Conservation (phyloP, 1,284 basidiomycete species). For the Clitocybe nebularis region DNA sequence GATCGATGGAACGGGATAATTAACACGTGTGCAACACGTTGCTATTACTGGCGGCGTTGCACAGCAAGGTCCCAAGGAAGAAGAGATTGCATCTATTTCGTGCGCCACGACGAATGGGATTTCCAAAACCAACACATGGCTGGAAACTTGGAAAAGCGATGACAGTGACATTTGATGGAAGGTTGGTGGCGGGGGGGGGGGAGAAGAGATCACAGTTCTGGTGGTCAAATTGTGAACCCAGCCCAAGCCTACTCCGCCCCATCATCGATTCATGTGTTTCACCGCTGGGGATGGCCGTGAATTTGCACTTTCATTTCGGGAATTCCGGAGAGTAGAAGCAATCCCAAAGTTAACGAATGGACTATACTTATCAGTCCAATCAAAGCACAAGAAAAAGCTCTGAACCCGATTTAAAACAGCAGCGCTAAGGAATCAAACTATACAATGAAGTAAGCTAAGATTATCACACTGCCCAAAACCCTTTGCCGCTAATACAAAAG, state of each 20-base stretch:
- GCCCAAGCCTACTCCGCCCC: too few relatives aligned
- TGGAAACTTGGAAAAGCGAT: conserved; percentile 9
- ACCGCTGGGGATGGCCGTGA: conserved; percentile 3
- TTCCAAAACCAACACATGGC: conserved; percentile 2
- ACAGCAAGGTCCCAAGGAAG: neutral
- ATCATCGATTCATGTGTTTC: conserved; percentile 11
- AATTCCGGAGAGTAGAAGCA: conserved; percentile 3
- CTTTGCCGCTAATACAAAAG: too few relatives aligned
- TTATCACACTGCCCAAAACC: too few relatives aligned
- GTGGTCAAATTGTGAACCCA: conserved; percentile 9
- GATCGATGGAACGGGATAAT: conserved; percentile 16
- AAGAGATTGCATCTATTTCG: conserved; percentile 2
- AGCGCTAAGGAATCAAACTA: too few relatives aligned
- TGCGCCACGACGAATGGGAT: neutral
- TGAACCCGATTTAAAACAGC: too few relatives aligned
- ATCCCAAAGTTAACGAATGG: neutral
- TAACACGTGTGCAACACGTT: conserved; percentile 16
- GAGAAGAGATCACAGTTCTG: conserved; percentile 10
- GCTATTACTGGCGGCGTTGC: neutral
- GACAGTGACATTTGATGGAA: conserved; percentile 9
- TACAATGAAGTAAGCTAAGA: too few relatives aligned
- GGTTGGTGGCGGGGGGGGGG: conserved; percentile 2
- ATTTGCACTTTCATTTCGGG: conserved; percentile 2
- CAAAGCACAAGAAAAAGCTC: too few relatives aligned
- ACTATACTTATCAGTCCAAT: too few relatives aligned